A percentile compares a stretch with the other conserved stretches of the same genome.
Conservation (phyloP, 768 basidiomycete genomes). For the Rossbeevera mucosa region DNA sequence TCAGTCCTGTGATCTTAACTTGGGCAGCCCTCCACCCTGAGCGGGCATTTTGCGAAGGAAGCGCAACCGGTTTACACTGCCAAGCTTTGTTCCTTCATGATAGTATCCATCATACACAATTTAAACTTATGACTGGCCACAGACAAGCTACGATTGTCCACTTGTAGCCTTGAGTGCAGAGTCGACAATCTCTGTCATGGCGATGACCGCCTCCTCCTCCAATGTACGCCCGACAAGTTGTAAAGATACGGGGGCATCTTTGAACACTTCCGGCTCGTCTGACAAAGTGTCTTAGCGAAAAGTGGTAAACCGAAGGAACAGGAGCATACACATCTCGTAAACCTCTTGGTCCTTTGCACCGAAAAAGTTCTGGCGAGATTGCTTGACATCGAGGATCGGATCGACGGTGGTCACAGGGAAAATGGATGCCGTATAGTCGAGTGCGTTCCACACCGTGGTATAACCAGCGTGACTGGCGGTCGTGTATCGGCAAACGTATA, state of each 20-base stretch:
- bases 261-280: conserved; percentile 58
- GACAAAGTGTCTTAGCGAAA: conserved; percentile 1
- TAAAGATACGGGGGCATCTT: conserved; percentile 56
- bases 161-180: conserved; percentile 38
- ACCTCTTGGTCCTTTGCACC: conserved; percentile 43
- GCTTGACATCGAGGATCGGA: conserved; percentile 45
- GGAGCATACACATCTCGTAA: conserved; percentile 49
- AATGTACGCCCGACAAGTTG: conserved; percentile 66
- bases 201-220: conserved; percentile 74
- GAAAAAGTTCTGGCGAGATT: conserved; percentile 44
- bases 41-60: too few relatives aligned
- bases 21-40: too few relatives aligned
- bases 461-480: conserved; percentile 42
- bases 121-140: too few relatives aligned
- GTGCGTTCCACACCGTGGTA: conserved; percentile 60
- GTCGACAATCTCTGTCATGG: conserved; percentile 64
- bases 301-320: neutral
- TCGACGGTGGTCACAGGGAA: conserved; percentile 66
- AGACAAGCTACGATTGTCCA: too few relatives aligned
- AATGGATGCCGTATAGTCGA: conserved; percentile 60
- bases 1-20: conserved; percentile 21
- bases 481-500: neutral
- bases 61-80: too few relatives aligned
- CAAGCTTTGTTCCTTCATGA: too few relatives aligned
- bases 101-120: too few relatives aligned